These are phyloP conservation scores for Corchorus olitorius DNA, from an alignment of 345 rosid species.

Conservation along the genomic window DNA sequence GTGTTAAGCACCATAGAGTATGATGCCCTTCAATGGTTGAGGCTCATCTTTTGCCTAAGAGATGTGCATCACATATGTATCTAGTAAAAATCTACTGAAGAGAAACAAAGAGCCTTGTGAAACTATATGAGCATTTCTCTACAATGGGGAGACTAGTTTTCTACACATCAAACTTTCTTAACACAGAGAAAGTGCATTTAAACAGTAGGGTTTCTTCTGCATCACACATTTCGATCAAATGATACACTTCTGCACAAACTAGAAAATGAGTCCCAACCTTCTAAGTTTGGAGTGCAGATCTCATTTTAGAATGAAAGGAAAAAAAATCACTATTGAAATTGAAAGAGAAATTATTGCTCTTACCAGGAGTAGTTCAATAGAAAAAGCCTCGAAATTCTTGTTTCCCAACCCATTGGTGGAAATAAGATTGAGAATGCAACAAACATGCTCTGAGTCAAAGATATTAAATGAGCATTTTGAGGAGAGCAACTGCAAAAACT, in stretches of 20 bases:
- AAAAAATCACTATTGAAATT: conserved; percentile 1
- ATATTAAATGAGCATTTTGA: conserved; percentile 71
- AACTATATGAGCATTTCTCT: background rate
- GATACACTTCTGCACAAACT: background rate
- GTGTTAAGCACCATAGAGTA: background rate
- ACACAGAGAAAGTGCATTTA: background rate
- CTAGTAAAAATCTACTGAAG: background rate
- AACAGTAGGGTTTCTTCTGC: background rate
- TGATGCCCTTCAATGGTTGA: background rate
- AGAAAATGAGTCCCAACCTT: background rate
- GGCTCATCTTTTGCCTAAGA: background rate
- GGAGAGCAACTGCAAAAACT: conserved; percentile 66
- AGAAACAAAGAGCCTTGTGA: background rate
- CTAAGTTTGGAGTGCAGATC: background rate
- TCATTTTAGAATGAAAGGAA: background rate
- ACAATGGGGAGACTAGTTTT: background rate
- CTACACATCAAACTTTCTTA: background rate
- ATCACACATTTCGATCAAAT: background rate
- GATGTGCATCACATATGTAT: background rate
- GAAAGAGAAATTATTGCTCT: conserved; percentile 29
- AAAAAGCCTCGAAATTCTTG: conserved; percentile 46
- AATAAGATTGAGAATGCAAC: conserved; percentile 57
- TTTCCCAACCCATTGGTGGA: conserved; percentile 37
- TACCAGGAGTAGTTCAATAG: conserved; percentile 76
- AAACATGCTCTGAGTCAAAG: conserved; percentile 69